Evolutionary conservation across 2,329 filamentous ascomycete genomes (phyloP).

Genomic region (Leptographium radiaticola): DNA sequence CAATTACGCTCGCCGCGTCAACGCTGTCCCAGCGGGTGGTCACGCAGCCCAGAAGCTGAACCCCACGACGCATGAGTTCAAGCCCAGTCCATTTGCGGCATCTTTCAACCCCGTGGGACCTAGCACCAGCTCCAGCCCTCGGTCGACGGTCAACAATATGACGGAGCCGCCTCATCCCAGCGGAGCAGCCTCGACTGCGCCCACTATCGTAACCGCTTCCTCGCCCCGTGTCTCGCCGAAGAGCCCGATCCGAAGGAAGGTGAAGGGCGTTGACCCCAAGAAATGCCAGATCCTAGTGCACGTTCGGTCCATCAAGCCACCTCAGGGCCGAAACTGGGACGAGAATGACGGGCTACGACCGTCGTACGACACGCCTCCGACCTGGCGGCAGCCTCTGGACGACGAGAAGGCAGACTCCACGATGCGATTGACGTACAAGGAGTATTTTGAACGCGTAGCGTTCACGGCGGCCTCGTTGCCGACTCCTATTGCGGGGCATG

Average conservation of each 20-base stretch:
- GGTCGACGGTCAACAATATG: constrained; percentile 42
- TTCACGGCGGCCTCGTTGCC: constrained; percentile 37
- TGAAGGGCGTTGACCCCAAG: constrained; percentile 55
- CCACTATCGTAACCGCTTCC: neutral
- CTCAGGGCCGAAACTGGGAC: constrained; percentile 48
- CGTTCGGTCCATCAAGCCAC: constrained; percentile 40
- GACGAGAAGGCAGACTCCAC: constrained; percentile 59
- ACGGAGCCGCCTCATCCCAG: constrained; percentile 1
- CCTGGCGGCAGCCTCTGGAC: constrained; percentile 64
- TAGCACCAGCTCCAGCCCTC: constrained; percentile 62
- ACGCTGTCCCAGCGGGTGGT: constrained; percentile 28
- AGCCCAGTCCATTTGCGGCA: constrained; percentile 67
- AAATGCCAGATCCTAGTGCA: constrained; percentile 46
- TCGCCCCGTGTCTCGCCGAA: constrained; percentile 1
- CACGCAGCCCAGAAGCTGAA: constrained; percentile 46
- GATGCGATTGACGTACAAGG: constrained; percentile 55
- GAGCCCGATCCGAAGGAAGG: constrained; percentile 54
- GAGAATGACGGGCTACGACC: constrained; percentile 73
- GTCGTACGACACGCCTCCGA: constrained; percentile 72
- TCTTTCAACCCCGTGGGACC: constrained; percentile 63
- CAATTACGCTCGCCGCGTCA: constrained; percentile 39
- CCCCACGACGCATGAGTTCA: constrained; percentile 64
- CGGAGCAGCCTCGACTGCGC: constrained; percentile 9
- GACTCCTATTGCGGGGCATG: constrained; percentile 39
- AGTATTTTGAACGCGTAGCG: constrained; percentile 62